These are phyloP conservation scores for Tuber brumale DNA, from an alignment of 495 filamentous ascomycete genomes.

Conservation along the genomic window DNA sequence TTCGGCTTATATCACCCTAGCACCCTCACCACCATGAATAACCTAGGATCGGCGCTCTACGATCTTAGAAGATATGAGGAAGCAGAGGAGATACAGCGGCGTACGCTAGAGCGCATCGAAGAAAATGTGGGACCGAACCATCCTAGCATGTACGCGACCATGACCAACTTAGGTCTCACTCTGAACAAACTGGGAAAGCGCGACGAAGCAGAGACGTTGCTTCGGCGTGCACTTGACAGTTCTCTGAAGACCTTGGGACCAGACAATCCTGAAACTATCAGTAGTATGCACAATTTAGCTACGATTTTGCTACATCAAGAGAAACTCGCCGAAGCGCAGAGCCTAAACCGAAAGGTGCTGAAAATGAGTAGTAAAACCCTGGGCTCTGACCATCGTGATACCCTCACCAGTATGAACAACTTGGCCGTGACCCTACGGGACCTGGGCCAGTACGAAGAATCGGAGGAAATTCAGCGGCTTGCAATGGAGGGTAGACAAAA, in stretches of 20 bases:
- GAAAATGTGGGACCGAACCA: neutral
- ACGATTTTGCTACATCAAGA: neutral
- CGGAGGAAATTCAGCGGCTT: too few relatives aligned
- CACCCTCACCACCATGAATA: neutral
- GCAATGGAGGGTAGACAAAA: constrained; percentile 31
- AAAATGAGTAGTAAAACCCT: neutral
- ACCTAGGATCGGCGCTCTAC: neutral
- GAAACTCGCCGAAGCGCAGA: neutral
- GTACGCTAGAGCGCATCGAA: neutral
- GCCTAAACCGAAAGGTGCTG: neutral
- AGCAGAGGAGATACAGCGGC: too few relatives aligned
- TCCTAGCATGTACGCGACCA: neutral
- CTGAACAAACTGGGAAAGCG: neutral
- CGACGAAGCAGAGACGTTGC: neutral
- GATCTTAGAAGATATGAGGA: neutral
- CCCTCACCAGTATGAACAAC: neutral
- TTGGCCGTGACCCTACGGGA: neutral
- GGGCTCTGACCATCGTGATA: neutral
- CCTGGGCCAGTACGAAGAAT: constrained; percentile 41
- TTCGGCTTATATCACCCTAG: neutral
- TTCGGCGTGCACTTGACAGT: neutral
- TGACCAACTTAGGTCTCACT: neutral
- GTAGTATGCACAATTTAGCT: too few relatives aligned
- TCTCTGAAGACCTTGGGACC: neutral
- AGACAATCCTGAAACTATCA: neutral